Conservation (phyloP, 2,329 filamentous ascomycete species). For the Clonostachys byssicola region DNA sequence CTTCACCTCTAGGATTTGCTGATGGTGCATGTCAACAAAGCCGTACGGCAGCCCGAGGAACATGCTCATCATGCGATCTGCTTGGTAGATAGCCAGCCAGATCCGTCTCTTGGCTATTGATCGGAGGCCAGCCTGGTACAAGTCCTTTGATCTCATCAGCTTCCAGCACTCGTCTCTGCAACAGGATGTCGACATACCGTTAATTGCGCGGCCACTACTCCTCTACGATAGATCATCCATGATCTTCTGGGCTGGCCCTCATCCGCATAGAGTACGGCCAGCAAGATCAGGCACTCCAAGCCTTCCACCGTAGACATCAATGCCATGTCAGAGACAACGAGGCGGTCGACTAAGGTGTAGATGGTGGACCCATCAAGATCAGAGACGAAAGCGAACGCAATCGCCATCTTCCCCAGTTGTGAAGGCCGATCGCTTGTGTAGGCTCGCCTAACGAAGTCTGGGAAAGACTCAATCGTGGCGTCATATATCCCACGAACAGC, state of each 20-base stretch:
- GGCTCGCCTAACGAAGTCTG: not conserved
- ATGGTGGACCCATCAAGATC: conserved; percentile 4
- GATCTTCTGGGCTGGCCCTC: conserved; percentile 34
- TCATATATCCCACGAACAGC: conserved; percentile 1
- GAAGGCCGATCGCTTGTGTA: not conserved
- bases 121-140: no score
- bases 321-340: conserved; percentile 32
- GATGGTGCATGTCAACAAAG: conserved; percentile 6
- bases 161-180: not conserved
- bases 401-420: not conserved
- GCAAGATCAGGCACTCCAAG: conserved; percentile 34
- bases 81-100: conserved; percentile 13
- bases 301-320: conserved; percentile 32
- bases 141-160: not conserved
- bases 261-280: conserved; percentile 35
- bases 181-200: conserved; percentile 21
- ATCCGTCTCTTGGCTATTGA: conserved; percentile 10
- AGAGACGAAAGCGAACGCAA: not conserved
- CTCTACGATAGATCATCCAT: conserved; percentile 34
- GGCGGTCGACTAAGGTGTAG: conserved; percentile 28
- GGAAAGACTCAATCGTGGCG: not conserved
- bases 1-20: conserved; percentile 2
- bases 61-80: conserved; percentile 35
- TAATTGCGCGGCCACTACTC: conserved; percentile 32
- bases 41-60: conserved; percentile 30